These are phyloP conservation scores for Pigoraptor vietnamica DNA, from an alignment of 78 protist species.

Conservation along the genomic window DNA sequence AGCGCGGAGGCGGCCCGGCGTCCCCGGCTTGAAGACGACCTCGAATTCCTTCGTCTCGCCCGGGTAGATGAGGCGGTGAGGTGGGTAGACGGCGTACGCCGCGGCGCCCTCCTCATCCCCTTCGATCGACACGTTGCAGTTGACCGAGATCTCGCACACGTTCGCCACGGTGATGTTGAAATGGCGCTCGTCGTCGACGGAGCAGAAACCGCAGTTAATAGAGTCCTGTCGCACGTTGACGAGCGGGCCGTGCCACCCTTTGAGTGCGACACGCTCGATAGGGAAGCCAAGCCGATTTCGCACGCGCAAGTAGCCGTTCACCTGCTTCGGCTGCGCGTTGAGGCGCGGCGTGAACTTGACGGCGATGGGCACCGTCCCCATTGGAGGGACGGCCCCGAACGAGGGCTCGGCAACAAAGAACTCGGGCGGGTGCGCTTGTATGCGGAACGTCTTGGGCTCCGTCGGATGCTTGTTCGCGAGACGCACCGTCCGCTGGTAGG, in stretches of 20 bases:
- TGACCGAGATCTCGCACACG: neutral
- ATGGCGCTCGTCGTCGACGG: neutral
- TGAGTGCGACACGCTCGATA: neutral
- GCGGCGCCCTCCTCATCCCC: neutral
- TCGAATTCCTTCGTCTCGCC: neutral
- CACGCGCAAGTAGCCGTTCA: neutral
- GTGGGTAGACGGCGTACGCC: neutral
- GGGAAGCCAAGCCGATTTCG: neutral
- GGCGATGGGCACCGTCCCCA: neutral
- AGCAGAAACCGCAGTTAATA: neutral
- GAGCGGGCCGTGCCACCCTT: neutral
- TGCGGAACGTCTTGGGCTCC: neutral
- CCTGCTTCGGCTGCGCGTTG: neutral
- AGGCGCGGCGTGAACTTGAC: neutral
- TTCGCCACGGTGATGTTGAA: neutral
- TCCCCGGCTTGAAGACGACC: neutral
- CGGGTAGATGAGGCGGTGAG: neutral
- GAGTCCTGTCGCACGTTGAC: neutral
- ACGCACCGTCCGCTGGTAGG: neutral
- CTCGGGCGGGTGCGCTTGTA: neutral
- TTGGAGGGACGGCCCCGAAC: neutral
- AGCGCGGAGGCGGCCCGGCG: neutral
- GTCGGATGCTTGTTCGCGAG: neutral
- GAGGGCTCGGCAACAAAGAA: neutral
- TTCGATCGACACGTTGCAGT: neutral